Percentiles rank a stretch among this genome's conserved stretches.
Conservation (phyloP, 176 grass and related monocot species). For the Melocanna baccifera region DNA sequence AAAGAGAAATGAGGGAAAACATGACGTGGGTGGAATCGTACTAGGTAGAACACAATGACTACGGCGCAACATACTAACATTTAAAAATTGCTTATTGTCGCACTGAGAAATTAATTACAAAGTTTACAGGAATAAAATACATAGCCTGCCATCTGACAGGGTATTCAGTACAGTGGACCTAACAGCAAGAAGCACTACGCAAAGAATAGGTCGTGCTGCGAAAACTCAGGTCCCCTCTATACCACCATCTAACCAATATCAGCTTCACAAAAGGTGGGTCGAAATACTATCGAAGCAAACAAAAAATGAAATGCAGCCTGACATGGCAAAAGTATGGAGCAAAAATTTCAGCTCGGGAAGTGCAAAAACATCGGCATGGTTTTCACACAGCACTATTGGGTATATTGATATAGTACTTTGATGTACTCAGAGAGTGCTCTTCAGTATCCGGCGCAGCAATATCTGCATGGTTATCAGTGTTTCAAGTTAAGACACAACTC, state of each 20-base stretch:
- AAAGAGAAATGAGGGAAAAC: too few species aligned
- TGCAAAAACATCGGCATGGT: constrained; percentile 3
- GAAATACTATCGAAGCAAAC: constrained; percentile 21
- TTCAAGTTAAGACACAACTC: background rate
- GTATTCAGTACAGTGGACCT: constrained; percentile 39
- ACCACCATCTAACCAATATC: constrained; percentile 38
- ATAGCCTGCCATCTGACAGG: constrained; percentile 33
- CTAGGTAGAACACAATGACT: too few species aligned
- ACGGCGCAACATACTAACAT: background rate
- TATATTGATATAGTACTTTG: constrained; percentile 8
- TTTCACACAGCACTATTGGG: background rate
- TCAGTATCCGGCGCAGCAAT: background rate
- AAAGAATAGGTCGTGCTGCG: constrained; percentile 38
- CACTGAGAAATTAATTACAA: constrained; percentile 58
- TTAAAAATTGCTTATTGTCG: constrained; percentile 27
- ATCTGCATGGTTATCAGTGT: constrained; percentile 25
- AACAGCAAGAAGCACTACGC: constrained; percentile 27
- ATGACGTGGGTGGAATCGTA: too few species aligned
- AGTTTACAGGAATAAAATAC: constrained; percentile 52
- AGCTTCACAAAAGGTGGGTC: constrained; percentile 1
- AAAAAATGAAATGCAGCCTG: constrained; percentile 14
- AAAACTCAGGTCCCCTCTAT: constrained; percentile 36
- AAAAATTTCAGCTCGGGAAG: constrained; percentile 22
- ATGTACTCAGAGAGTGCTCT: background rate
- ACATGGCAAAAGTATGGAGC: constrained; percentile 11